Percentiles rank a stretch among this genome's conserved stretches.
Conservation (phyloP, 2,329 filamentous ascomycete genomes). For the Cadophora malorum region DNA sequence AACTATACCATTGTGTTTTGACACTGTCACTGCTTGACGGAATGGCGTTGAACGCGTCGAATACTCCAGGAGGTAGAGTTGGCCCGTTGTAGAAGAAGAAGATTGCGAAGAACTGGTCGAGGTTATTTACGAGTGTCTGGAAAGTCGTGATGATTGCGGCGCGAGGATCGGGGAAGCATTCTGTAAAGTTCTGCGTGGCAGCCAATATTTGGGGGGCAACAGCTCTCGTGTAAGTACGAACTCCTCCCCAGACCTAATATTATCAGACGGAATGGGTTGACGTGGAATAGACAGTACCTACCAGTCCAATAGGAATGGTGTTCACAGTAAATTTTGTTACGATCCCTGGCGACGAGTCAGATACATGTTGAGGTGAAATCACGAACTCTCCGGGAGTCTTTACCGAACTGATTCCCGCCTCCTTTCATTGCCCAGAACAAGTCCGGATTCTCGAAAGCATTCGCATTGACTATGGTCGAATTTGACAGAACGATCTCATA, state of each 20-base stretch:
- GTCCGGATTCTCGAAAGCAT: slow-evolving; percentile 32
- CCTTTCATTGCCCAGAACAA: slow-evolving; percentile 41
- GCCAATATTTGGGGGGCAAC: slow-evolving; percentile 49
- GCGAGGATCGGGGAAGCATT: slow-evolving; percentile 54
- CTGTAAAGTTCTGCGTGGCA: slow-evolving; percentile 61
- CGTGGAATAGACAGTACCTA: slow-evolving; percentile 5
- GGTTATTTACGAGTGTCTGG: slow-evolving; percentile 32
- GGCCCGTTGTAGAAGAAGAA: slow-evolving; percentile 48
- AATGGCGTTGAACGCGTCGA: slow-evolving; percentile 36
- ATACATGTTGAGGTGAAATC: slow-evolving; percentile 35
- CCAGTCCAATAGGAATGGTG: slow-evolving; percentile 44
- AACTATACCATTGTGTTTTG: slow-evolving; percentile 43
- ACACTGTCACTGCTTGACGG: slow-evolving; percentile 22
- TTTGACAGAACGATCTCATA: slow-evolving; percentile 49
- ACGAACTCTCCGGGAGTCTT: slow-evolving; percentile 30
- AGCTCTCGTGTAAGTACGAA: slow-evolving; percentile 44
- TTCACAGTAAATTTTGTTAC: slow-evolving; percentile 46
- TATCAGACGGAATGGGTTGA: slow-evolving; percentile 3
- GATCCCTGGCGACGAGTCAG: slow-evolving; percentile 41
- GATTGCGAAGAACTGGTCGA: slow-evolving; percentile 39
- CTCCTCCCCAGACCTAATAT: slow-evolving; percentile 48
- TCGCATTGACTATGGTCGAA: slow-evolving; percentile 36
- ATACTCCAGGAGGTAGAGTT: slow-evolving; percentile 42
- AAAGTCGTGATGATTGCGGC: slow-evolving; percentile 45
- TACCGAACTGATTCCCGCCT: slow-evolving; percentile 41